These are phyloP conservation scores for Tuber indicum DNA, from an alignment of 495 filamentous ascomycete species.

Conservation along the genomic window DNA sequence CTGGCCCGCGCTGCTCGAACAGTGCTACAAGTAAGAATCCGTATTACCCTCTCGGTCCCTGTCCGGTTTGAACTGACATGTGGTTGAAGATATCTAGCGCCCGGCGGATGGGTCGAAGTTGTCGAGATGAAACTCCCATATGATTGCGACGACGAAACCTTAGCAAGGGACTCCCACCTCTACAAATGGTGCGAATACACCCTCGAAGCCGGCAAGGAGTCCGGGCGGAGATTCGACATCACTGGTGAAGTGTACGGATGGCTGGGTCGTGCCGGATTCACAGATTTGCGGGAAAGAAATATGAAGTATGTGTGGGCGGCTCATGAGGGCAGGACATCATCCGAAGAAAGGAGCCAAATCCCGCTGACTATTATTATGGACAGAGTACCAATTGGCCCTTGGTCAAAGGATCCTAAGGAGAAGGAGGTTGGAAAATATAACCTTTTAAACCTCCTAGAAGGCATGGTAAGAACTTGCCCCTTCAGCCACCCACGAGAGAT, in stretches of 20 bases:
- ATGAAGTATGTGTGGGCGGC: conserved; percentile 14
- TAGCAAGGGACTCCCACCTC: conserved; percentile 16
- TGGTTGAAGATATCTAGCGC: conserved; percentile 18
- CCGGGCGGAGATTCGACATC: conserved; percentile 20
- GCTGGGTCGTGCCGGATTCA: conserved; percentile 14
- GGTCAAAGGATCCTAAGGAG: conserved; percentile 15
- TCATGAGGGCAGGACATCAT: neutral
- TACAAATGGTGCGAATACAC: conserved; percentile 15
- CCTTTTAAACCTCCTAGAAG: conserved; percentile 30
- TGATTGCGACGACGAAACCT: conserved; percentile 28
- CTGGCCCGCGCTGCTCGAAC: conserved; percentile 48
- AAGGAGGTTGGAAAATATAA: conserved; percentile 35
- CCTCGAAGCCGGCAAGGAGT: conserved; percentile 13
- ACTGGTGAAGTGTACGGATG: conserved; percentile 15
- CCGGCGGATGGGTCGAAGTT: conserved; percentile 35
- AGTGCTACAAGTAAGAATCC: conserved; percentile 41
- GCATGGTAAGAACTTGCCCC: conserved; percentile 17
- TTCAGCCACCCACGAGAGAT: neutral
- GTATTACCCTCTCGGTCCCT: neutral
- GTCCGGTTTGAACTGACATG: neutral
- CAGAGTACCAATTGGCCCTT: conserved; percentile 26
- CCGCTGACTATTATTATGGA: neutral
- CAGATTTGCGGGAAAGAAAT: conserved; percentile 8
- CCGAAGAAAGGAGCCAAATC: neutral
- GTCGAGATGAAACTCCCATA: conserved; percentile 26